Evolutionary conservation across 768 basidiomycete species (phyloP), one percentile per base, ranked within the genome.

Genomic region (Suillus cothurnatus): DNA sequence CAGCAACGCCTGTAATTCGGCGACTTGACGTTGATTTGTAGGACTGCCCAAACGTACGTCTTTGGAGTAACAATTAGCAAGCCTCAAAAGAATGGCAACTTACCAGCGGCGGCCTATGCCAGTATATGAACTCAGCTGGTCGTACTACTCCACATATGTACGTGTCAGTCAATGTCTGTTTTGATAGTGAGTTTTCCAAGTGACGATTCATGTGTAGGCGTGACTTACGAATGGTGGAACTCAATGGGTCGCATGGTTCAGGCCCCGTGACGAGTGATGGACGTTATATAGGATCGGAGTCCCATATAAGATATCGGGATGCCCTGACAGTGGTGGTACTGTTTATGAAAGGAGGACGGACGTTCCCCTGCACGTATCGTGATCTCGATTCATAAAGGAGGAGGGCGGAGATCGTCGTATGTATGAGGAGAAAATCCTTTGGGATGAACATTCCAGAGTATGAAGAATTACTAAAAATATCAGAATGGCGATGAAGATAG

Each of bases 131-230:
- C 52, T 55, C 52, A 53, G 52, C 28, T 53, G 52, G 28, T 21
- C 19, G 28, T 31, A 55, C 53, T 55, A 55, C 53, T 55, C 53
- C 53, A 55, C 53, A 32, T 28, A 28, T 39, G 26, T 59, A 59
- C 38, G 58, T 59, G 38, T 41, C 52, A 53, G 21, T 55, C 2
- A 26, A 28, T 6, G 11, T 41, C 58, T 19, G 15, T 41, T 59
- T 59, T 28, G 26, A 39, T 41, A 41, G 19, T 6, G 38, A 59
- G 17, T 39, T 19, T 41, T 38, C 57, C 26, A 39, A 41, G 26
- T 4, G 31, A n/a, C 11, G 53, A 55, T 55, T 32, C 26, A 21
- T 21, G 36, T 7, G 23, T 14, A 39, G 2, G 38, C 26, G 28
- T 15, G 19, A 53, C 9, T 31, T 53, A 53, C 31, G 28, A 26